These are phyloP conservation scores for Nigrospora oryzae DNA, from an alignment of 2,329 filamentous ascomycete species.

Conservation along the genomic window DNA sequence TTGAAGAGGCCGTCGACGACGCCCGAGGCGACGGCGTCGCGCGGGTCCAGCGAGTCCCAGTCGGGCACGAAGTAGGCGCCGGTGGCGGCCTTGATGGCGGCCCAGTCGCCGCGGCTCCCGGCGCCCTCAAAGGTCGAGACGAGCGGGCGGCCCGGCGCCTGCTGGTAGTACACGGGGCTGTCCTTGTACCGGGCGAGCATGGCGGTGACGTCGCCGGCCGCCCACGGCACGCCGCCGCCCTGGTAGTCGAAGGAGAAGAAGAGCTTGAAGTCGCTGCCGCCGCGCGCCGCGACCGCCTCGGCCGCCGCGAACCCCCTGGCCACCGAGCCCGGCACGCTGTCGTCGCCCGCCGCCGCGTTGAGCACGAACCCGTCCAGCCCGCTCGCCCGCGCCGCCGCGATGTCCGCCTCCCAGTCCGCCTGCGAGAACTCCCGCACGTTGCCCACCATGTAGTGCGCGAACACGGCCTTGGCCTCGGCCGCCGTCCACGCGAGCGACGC, in stretches of 20 bases:
- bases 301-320: slow-evolving; percentile 18
- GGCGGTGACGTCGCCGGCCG: slow-evolving; percentile 12
- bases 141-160: slow-evolving; percentile 21
- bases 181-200: slow-evolving; percentile 15
- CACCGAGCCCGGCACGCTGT: slow-evolving; percentile 6
- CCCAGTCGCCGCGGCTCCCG: slow-evolving; percentile 30
- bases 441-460: slow-evolving; percentile 10
- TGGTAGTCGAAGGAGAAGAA: slow-evolving; percentile 34
- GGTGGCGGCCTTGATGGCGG: slow-evolving; percentile 24
- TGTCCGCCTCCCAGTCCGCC: slow-evolving; percentile 15
- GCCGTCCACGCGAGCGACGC: slow-evolving; percentile 3
- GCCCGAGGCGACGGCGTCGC: slow-evolving; percentile 4
- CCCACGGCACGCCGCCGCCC: slow-evolving; percentile 17
- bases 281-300: neutral
- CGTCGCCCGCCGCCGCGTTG: slow-evolving; percentile 21
- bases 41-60: slow-evolving; percentile 34
- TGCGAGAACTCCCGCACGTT: slow-evolving; percentile 3
- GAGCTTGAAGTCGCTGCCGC: slow-evolving; percentile 17
- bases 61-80: slow-evolving; percentile 35
- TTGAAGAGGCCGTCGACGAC: slow-evolving; percentile 22
- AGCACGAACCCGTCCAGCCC: slow-evolving; percentile 33
- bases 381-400: slow-evolving; percentile 22
- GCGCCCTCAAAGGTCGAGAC: slow-evolving; percentile 44
- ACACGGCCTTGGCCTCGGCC: slow-evolving; percentile 7
- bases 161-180: slow-evolving; percentile 18